Conservation (phyloP, 805 yeast species). For the Candida nitratophila region DNA sequence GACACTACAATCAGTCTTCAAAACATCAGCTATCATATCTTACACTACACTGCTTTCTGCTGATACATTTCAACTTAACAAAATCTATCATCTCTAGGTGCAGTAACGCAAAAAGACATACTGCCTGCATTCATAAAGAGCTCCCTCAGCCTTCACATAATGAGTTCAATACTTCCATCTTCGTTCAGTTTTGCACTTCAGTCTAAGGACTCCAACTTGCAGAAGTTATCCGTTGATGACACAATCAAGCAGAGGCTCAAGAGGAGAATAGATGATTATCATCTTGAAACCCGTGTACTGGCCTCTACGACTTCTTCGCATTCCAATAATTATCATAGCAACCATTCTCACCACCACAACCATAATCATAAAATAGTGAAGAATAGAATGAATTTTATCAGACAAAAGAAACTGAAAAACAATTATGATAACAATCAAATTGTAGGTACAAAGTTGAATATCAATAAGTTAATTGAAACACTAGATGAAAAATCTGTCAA, state of each 20-base stretch:
- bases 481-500: slow-evolving; percentile 53
- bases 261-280: neutral
- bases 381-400: slow-evolving; percentile 11
- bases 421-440: slow-evolving; percentile 22
- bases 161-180: slow-evolving; percentile 1
- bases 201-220: neutral
- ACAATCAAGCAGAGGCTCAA: neutral
- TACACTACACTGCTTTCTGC: too few relatives aligned
- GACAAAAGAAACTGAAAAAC: slow-evolving; percentile 28
- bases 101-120: too few relatives aligned
- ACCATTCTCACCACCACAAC: neutral
- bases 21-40: too few relatives aligned
- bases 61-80: too few relatives aligned
- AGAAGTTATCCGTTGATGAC: neutral
- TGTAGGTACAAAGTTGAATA: slow-evolving; percentile 53
- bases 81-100: too few relatives aligned
- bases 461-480: slow-evolving; percentile 60
- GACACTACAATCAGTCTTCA: too few relatives aligned
- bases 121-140: too few relatives aligned
- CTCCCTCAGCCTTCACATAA: neutral
- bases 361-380: neutral
- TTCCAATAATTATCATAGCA: neutral
- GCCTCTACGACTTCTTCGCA: too few relatives aligned
- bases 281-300: neutral
- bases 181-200: neutral